Percentiles rank a stretch among this genome's conserved stretches.
Conservation (phyloP, 352 stramenopile species). For the Globisporangium abappressorium region DNA sequence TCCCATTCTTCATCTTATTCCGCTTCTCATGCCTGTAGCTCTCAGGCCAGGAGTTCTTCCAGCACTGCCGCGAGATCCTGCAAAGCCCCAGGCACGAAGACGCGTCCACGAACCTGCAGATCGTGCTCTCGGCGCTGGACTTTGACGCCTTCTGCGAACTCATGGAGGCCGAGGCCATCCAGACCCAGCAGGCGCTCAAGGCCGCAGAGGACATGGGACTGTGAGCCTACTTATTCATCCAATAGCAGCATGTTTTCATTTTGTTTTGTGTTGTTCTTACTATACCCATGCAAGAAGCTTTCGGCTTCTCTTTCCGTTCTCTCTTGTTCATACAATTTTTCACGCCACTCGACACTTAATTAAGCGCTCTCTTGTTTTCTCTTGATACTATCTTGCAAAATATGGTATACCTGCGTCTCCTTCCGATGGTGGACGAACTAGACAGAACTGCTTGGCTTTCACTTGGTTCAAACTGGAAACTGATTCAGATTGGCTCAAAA, state of each 20-base stretch:
- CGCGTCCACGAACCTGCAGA: slow-evolving; percentile 34
- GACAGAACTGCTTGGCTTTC: neutral
- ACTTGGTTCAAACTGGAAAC: slow-evolving; percentile 17
- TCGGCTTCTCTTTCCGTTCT: neutral
- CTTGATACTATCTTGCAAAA: slow-evolving; percentile 6
- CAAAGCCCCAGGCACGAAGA: slow-evolving; percentile 29
- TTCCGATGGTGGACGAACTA: neutral
- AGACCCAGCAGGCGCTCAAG: slow-evolving; percentile 47
- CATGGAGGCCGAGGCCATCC: slow-evolving; percentile 44
- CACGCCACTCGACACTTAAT: slow-evolving; percentile 2
- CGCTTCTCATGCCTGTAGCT: slow-evolving; percentile 21
- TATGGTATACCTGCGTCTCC: slow-evolving; percentile 19
- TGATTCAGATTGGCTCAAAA: slow-evolving; percentile 26
- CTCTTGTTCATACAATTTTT: neutral
- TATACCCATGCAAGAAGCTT: slow-evolving; percentile 32
- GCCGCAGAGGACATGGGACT: slow-evolving; percentile 58
- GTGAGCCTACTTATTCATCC: slow-evolving; percentile 8
- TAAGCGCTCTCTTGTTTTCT: neutral
- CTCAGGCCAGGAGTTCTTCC: slow-evolving; percentile 42
- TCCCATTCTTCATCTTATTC: neutral
- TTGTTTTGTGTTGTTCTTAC: slow-evolving; percentile 23
- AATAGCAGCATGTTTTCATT: neutral
- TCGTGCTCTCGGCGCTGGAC: slow-evolving; percentile 54
- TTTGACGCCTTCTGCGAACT: slow-evolving; percentile 52
- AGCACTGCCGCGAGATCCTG: slow-evolving; percentile 40